Evolutionary conservation across 176 grass and related monocot genomes (phyloP).

Genomic region (Avena insularis): DNA sequence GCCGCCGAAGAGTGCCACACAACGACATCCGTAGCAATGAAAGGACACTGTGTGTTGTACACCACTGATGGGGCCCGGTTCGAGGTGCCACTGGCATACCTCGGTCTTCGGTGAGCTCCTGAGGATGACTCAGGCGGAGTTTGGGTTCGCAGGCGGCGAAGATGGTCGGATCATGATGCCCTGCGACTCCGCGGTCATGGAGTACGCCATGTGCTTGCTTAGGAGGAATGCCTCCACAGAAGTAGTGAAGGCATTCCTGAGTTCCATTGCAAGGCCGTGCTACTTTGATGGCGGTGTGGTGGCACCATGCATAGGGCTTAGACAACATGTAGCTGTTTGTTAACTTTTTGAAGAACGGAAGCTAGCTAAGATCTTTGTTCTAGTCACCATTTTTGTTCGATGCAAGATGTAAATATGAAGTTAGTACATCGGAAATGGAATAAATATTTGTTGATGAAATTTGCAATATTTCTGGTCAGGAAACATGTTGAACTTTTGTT

Average conservation of each 20-base stretch:
- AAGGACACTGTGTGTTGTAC: conserved; percentile 59
- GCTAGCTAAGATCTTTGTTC: neutral
- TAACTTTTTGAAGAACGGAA: conserved; percentile 30
- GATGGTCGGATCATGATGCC: conserved; percentile 62
- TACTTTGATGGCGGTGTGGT: neutral
- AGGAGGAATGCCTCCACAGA: conserved; percentile 49
- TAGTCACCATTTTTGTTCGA: neutral
- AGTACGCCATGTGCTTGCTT: conserved; percentile 57
- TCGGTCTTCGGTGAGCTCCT: conserved; percentile 53
- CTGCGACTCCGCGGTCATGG: conserved; percentile 47
- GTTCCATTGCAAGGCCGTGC: conserved; percentile 45
- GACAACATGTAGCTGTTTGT: conserved; percentile 21
- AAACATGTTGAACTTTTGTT: neutral
- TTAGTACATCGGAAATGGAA: neutral
- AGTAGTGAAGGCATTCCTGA: conserved; percentile 51
- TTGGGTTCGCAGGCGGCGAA: conserved; percentile 30
- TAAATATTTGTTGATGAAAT: neutral
- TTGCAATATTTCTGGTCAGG: neutral
- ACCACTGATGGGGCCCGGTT: conserved; percentile 42
- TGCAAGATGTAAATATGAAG: neutral
- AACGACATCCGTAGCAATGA: conserved; percentile 10
- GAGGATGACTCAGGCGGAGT: conserved; percentile 55
- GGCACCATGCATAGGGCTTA: neutral
- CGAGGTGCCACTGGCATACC: conserved; percentile 56
- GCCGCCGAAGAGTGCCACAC: conserved; percentile 13